Base-by-base conservation (phyloP, 2,329 filamentous ascomycete genomes). In the Scorias spongiosa region DNA sequence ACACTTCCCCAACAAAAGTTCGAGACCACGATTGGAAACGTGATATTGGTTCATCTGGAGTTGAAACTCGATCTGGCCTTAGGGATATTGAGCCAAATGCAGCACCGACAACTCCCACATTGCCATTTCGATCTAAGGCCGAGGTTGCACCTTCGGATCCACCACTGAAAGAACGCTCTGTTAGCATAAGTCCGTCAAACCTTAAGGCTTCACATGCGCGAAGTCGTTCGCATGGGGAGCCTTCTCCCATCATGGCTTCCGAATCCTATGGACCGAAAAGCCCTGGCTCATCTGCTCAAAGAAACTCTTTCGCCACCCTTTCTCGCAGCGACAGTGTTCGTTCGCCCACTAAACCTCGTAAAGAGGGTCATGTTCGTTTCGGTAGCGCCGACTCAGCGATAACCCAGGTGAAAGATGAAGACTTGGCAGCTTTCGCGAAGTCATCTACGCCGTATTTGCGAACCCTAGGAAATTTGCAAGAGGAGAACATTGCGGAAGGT, bases 371-470 rank as follows among this genome's bases (percentile, higher is more conserved):
- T 47, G 51, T 54, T n/a, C 57, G 58, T 15, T 62, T 60, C 47
- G 49, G 45, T 12, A 57, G 57, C 2, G 49, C 50, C 9, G 57
- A 59, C 18, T 44, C 41, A 29, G 20, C 47, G 8, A 48, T 51
- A 38, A 54, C 58, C 2, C 54, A 57, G 39, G 48, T 63, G 20
- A 55, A 61, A 36, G 58, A 59, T 15, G 59, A 58, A 39, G 87
- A 95, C 50, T 70, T 96, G 10, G 76, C 87, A 59, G 80, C 77
- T 29, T 71, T 98, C 14, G 82, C 89, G 46, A 84, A 84, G 54
- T 96, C 91, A 0, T 84, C 89, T 0, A 96, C 91, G 1, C 81
- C 82, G 46, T 85, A 98, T 61, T 73, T 98, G 17, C 80, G 88
- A 88, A 86, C 0, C 69, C 96, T 32, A 94, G 89, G 6, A 82